Evolutionary conservation across 805 yeast genomes (phyloP), one percentile per base, ranked within the genome.

Genomic region (Myxozyma monticola): DNA sequence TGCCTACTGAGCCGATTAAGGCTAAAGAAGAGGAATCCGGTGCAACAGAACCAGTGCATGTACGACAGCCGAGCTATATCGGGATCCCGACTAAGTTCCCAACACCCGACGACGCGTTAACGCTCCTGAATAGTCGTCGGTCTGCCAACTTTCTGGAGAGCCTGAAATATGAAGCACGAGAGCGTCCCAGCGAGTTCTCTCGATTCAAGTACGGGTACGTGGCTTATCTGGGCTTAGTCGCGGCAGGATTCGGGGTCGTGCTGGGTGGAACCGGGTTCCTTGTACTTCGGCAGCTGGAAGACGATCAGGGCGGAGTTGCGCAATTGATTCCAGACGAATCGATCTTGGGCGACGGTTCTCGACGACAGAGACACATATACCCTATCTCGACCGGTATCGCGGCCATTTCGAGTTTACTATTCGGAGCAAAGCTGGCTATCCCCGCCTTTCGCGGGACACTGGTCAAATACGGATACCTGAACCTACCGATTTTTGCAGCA

Each of bases 361-460:
- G 40, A 7, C 39, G 36, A 2, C 57, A 53, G 39, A 25, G 37
- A 14, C 57, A 53, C 34, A 21, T 40, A 9, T 53, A 53, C 35
- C 51, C 51, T 2, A 51, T 53, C 15, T 49, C 57, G 25, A 48
- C 48, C 8, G 36, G 31, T 7, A 37, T 49, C 25, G 51, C 45
- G 2, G 36, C 30, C 14, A 18, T 45, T 4, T 20, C 45, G 12
- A 28, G 40, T 8, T 26, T 30, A 15, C 34, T 49, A 12, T 46
- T 53, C 17, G 35, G 43, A 5, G 44, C 43, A 5, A 49, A 49
- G 31, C 33, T 42, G 14, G 7, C 42, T 33, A 15, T 42, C 24
- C 55, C 57, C 4, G 6, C 34, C 9, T 22, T 42, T n/a, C 48
- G 51, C 15, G 24, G 24, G 15, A 14, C 20, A 8, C 36, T 53